A percentile compares a stretch with the other conserved stretches of the same genome.
These are phyloP conservation scores for Lasiodiplodia sp. DNA, from an alignment of 2,329 filamentous ascomycete genomes.

Conservation along the genomic window DNA sequence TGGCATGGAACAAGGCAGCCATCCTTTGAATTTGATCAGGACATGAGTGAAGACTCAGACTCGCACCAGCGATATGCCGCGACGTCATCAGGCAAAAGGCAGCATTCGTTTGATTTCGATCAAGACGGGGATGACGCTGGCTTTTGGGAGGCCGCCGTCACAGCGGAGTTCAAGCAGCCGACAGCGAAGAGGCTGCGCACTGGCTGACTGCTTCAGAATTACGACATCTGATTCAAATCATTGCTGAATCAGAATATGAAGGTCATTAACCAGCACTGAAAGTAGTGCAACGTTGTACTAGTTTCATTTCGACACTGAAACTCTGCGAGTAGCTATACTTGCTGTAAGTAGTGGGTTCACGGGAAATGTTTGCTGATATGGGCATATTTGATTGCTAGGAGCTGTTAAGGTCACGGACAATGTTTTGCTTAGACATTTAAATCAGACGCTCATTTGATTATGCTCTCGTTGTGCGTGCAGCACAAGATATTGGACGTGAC, in stretches of 20 bases:
- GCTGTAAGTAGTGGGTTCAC: not conserved
- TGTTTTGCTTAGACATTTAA: not conserved
- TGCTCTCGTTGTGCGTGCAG: not conserved
- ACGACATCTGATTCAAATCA: not conserved
- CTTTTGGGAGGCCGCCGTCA: not conserved
- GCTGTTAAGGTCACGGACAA: not conserved
- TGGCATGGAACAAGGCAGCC: not conserved
- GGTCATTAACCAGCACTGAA: no score
- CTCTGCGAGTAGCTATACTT: not conserved
- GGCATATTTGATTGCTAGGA: not conserved
- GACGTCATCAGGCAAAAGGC: not conserved
- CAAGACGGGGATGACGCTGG: not conserved
- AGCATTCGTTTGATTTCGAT: constrained; percentile 15
- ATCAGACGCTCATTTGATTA: constrained; percentile 25
- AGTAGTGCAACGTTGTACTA: no score
- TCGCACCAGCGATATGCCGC: not conserved
- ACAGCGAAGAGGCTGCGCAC: constrained; percentile 6
- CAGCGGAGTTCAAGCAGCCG: not conserved
- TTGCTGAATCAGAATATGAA: not conserved
- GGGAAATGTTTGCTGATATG: not conserved
- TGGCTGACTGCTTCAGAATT: not conserved
- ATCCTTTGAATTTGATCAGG: not conserved
- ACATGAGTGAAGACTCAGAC: not conserved
- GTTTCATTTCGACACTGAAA: no score
- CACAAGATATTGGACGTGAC: constrained; percentile 3